Evolutionary conservation across 2,329 filamentous ascomycete species (phyloP).

Genomic region (Alternaria atra): DNA sequence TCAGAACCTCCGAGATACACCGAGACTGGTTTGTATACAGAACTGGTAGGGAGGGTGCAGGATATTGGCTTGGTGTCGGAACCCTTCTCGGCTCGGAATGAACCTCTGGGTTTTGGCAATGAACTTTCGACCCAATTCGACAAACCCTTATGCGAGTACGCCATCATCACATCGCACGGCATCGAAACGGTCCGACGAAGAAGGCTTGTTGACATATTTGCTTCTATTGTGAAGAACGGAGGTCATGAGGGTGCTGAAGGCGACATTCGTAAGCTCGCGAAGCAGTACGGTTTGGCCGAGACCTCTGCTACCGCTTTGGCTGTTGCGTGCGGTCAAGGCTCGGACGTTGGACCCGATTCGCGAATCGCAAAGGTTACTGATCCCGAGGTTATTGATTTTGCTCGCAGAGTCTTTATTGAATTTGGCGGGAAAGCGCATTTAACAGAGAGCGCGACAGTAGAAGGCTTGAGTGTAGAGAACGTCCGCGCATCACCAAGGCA

Average conservation of each 20-base stretch:
- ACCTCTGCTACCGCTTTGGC: conserved; percentile 90
- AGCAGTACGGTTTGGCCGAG: conserved; percentile 86
- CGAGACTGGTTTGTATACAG: conserved; percentile 83
- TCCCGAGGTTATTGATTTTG: conserved; percentile 83
- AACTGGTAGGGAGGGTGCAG: conserved; percentile 76
- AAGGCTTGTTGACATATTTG: conserved; percentile 90
- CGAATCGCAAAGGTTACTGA: conserved; percentile 78
- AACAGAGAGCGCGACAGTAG: conserved; percentile 76
- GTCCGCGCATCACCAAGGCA: conserved; percentile 90
- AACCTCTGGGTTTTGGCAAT: conserved; percentile 84
- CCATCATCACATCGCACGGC: conserved; percentile 89
- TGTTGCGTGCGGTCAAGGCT: conserved; percentile 92
- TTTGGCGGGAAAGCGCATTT: conserved; percentile 88
- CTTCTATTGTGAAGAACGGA: conserved; percentile 76
- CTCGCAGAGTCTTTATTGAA: conserved; percentile 88
- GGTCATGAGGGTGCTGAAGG: conserved; percentile 82
- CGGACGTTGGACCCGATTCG: conserved; percentile 76
- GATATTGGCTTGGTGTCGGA: conserved; percentile 80
- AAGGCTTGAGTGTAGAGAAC: conserved; percentile 74
- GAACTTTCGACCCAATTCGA: conserved; percentile 98
- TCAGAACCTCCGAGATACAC: conserved; percentile 68
- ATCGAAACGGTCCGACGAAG: conserved; percentile 85
- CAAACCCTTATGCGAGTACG: conserved; percentile 80
- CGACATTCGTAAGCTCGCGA: conserved; percentile 84
- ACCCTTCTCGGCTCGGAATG: conserved; percentile 70